phyloP scores from a whole-genome alignment of 2,329 filamentous ascomycete genomes.

The Furcasterigmium furcatum region DNA sequence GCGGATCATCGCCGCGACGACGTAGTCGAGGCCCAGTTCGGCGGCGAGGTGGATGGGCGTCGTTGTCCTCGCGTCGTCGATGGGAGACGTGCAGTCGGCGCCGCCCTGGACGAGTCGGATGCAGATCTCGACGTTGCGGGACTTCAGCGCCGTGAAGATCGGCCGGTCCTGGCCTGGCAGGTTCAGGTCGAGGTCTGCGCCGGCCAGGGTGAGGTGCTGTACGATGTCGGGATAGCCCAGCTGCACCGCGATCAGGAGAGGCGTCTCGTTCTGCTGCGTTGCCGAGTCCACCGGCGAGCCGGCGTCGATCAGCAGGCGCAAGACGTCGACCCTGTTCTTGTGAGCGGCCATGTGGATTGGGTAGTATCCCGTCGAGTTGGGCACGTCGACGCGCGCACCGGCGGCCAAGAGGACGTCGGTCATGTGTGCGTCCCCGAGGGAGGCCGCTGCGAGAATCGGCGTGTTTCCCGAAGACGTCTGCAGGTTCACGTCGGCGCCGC shows the following conservation, averaged over 20 bases:
- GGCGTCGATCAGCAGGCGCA: slow-evolving; percentile 15
- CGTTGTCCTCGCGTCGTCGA: slow-evolving; percentile 14
- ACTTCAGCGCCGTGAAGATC: slow-evolving; percentile 12
- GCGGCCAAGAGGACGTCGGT: slow-evolving; percentile 13
- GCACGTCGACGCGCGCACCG: slow-evolving; percentile 11
- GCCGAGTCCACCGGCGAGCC: slow-evolving; percentile 13
- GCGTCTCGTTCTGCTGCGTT: slow-evolving; percentile 18
- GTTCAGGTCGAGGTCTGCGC: slow-evolving; percentile 14
- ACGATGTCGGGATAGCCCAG: slow-evolving; percentile 15
- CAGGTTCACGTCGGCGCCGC: slow-evolving; percentile 15
- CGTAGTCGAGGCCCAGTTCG: slow-evolving; percentile 18
- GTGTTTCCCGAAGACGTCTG: slow-evolving; percentile 11
- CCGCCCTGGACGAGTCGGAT: slow-evolving; percentile 13
- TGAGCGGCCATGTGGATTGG: slow-evolving; percentile 20
- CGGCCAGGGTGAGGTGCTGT: slow-evolving; percentile 13
- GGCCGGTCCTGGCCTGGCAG: slow-evolving; percentile 7
- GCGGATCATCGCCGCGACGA: slow-evolving; percentile 18
- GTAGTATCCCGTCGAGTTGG: slow-evolving; percentile 11
- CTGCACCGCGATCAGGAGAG: slow-evolving; percentile 16
- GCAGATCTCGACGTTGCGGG: slow-evolving; percentile 10
- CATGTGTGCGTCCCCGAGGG: slow-evolving; percentile 33
- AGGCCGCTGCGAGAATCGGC: slow-evolving; percentile 39
- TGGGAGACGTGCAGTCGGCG: slow-evolving; percentile 11
- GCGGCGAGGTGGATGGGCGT: slow-evolving; percentile 25
- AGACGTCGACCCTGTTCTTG: slow-evolving; percentile 14